phyloP scores from a whole-genome alignment of 2,329 filamentous ascomycete species.

The Xylariaceae sp. region DNA sequence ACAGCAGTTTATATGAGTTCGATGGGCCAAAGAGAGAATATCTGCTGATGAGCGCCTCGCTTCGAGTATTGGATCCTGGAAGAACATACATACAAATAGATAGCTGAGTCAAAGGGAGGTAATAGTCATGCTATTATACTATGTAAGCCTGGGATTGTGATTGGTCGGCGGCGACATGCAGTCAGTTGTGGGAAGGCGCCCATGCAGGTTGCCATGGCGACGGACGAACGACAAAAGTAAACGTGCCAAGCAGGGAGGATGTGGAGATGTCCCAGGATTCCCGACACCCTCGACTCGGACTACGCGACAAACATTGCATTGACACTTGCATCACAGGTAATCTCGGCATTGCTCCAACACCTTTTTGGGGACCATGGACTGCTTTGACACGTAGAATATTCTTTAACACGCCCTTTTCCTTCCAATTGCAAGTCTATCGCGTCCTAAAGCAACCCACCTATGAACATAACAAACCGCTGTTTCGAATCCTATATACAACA shows the following conservation, averaged over 20 bases:
- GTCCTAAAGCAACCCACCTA: background rate
- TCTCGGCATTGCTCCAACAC: slow-evolving; percentile 31
- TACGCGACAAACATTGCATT: slow-evolving; percentile 28
- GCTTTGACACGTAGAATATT: slow-evolving; percentile 39
- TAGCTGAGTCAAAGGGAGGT: too few species aligned
- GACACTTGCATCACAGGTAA: slow-evolving; percentile 36
- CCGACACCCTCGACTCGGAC: slow-evolving; percentile 15
- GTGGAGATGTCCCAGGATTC: slow-evolving; percentile 11
- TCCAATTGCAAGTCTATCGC: slow-evolving; percentile 22
- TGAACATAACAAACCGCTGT: slow-evolving; percentile 2
- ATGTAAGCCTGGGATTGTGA: background rate
- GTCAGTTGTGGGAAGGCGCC: background rate
- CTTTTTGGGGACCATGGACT: slow-evolving; percentile 33
- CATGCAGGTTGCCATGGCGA: slow-evolving; percentile 26
- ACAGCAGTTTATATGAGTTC: too few species aligned
- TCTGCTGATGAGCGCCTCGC: too few species aligned
- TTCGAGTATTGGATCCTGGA: too few species aligned
- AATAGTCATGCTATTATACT: background rate
- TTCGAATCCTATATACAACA: slow-evolving; percentile 13
- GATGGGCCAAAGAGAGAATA: too few species aligned
- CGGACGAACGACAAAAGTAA: slow-evolving; percentile 15
- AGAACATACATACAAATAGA: too few species aligned
- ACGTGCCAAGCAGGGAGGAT: slow-evolving; percentile 19
- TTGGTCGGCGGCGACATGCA: background rate
- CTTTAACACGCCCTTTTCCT: slow-evolving; percentile 29